A percentile compares a stretch with the other conserved stretches of the same genome.
phyloP scores from a whole-genome alignment of 306 rosid species.

The Cicer arietinum region DNA sequence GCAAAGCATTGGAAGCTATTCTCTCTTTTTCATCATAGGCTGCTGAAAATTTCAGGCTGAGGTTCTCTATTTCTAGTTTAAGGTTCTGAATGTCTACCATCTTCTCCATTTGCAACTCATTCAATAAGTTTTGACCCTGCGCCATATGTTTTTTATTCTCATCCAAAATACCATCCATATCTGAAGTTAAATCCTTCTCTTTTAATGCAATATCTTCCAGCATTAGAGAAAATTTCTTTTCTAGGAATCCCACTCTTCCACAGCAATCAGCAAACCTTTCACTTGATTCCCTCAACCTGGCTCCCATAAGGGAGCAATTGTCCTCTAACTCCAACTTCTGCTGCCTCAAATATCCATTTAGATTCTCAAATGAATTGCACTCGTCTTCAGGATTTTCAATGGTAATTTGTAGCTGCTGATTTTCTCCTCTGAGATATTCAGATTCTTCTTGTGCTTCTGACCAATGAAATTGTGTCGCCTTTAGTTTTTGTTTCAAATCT shows the following conservation, averaged over 20 bases:
- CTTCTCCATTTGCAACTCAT: constrained; percentile 60
- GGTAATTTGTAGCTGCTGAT: constrained; percentile 42
- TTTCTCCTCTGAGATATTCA: constrained; percentile 44
- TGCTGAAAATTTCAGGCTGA: constrained; percentile 53
- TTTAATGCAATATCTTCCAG: constrained; percentile 53
- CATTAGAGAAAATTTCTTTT: constrained; percentile 48
- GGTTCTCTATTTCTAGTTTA: constrained; percentile 54
- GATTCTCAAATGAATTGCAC: constrained; percentile 47
- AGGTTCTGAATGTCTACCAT: constrained; percentile 57
- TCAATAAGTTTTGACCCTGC: constrained; percentile 55
- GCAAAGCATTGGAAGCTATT: constrained; percentile 53
- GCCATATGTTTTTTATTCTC: constrained; percentile 48
- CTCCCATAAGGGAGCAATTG: constrained; percentile 52
- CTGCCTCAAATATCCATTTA: constrained; percentile 57
- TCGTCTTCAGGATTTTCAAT: constrained; percentile 37
- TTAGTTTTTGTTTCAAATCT: constrained; percentile 43
- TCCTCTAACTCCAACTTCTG: constrained; percentile 51
- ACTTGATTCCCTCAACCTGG: constrained; percentile 54
- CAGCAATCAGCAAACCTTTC: constrained; percentile 46
- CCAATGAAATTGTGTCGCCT: constrained; percentile 26
- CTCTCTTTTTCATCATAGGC: constrained; percentile 56
- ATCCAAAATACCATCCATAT: constrained; percentile 50
- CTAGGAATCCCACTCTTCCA: constrained; percentile 58
- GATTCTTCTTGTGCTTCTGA: constrained; percentile 45
- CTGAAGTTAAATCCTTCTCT: constrained; percentile 49